These are phyloP conservation scores for Trametes sanguinea DNA, from an alignment of 768 basidiomycete species.

Conservation along the genomic window DNA sequence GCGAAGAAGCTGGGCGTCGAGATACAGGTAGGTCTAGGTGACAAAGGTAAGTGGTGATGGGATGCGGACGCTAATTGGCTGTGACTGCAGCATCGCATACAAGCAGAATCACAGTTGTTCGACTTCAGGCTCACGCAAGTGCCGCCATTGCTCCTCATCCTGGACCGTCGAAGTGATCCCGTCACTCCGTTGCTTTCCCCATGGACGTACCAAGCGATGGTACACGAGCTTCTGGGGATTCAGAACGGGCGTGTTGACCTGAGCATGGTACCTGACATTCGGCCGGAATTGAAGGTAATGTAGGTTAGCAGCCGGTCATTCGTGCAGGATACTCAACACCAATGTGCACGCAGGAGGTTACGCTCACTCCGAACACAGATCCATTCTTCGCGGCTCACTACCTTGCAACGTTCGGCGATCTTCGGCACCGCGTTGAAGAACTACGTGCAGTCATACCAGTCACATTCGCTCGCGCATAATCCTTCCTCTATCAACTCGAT, in stretches of 20 bases:
- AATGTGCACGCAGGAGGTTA: slow-evolving; percentile 71
- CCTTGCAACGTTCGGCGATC: slow-evolving; percentile 93
- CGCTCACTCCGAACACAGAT: slow-evolving; percentile 87
- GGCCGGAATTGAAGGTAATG: slow-evolving; percentile 77
- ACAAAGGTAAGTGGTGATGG: too few relatives aligned
- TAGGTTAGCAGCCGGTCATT: slow-evolving; percentile 25
- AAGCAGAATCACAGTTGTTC: slow-evolving; percentile 80
- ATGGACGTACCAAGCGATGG: slow-evolving; percentile 99
- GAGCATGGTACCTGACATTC: slow-evolving; percentile 79
- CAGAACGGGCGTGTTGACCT: slow-evolving; percentile 92
- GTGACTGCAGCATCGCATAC: slow-evolving; percentile 66
- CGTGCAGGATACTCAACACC: neutral
- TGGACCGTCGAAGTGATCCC: slow-evolving; percentile 96
- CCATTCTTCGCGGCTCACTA: slow-evolving; percentile 92
- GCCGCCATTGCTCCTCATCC: slow-evolving; percentile 84
- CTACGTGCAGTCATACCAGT: slow-evolving; percentile 93
- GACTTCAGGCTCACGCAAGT: slow-evolving; percentile 91
- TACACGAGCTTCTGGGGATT: slow-evolving; percentile 92
- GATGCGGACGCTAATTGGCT: slow-evolving; percentile 9
- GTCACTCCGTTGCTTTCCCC: slow-evolving; percentile 95
- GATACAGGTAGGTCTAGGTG: slow-evolving; percentile 80
- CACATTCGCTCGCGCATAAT: slow-evolving; percentile 72
- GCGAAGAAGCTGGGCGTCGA: slow-evolving; percentile 88
- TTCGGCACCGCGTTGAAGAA: slow-evolving; percentile 90
- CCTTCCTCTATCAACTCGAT: slow-evolving; percentile 90